Base-by-base conservation (phyloP, 768 basidiomycete genomes). In the Lactifluus echinatus region DNA sequence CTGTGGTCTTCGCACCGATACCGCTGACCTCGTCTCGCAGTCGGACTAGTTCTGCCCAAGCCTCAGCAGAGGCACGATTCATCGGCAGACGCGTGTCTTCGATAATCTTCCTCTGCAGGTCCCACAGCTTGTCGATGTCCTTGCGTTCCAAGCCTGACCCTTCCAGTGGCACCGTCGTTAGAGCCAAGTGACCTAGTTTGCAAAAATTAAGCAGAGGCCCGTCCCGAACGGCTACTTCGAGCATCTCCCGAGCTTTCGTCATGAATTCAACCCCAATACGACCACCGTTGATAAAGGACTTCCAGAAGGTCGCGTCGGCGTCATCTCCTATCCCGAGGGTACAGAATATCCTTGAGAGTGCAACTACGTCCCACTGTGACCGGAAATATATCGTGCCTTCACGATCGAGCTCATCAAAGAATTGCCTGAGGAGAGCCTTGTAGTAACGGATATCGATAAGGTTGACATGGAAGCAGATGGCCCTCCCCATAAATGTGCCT, bases 201-300 rank as follows among this genome's bases (percentile, higher is more conserved):
- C 39, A 47, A 19, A 58, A 53, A 23, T 53, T 58, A 45, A 58
- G 31, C 8, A 58, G 31, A 8, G 51, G 44, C 10, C 57, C 57
- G 23, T 58, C 46, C n/a, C 39, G 45, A n/a, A 17, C 6, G 2
- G 52, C 36, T 1, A 21, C 12, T 31, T 34, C 15, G 17, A 42
- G 17, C 31, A 28, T 33, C 8, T 48, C 51, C 24, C 5, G 23
- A 3, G 44, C 45, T 23, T 49, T 53, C 10, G n/a, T 14, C 23
- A 33, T 53, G 31, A 53, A 53, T 6, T 53, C 45, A 8, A 11
- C n/a, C 8, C n/a, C 57, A 29, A 46, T 34, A n/a, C 28, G 24
- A 2, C 51, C 51, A 8, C 51, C 51, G 24, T 49, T 11, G 40
- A 48, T 3, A 24, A 34, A 53, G 24, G 46, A 34, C 15, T 8